Evolutionary conservation across 2,329 filamentous ascomycete genomes (phyloP).

Genomic region (Furcasterigmium furcatum): DNA sequence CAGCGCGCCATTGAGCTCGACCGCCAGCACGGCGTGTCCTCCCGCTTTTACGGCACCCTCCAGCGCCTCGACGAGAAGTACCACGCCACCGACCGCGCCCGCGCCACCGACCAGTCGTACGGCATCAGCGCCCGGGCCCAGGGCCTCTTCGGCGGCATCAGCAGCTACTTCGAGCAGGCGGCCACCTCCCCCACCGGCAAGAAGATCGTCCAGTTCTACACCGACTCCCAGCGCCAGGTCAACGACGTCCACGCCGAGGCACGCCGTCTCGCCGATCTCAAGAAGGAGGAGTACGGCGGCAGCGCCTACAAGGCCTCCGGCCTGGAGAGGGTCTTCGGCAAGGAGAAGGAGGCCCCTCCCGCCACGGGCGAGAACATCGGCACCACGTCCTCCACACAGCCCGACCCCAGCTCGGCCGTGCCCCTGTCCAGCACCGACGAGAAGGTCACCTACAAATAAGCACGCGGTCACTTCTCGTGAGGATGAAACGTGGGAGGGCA

Average conservation of each 20-base stretch:
- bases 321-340: conserved; percentile 55
- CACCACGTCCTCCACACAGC: conserved; percentile 10
- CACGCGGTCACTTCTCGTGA: not conserved
- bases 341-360: conserved; percentile 50
- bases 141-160: conserved; percentile 61
- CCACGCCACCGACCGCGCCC: conserved; percentile 83
- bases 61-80: conserved; percentile 78
- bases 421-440: conserved; percentile 17
- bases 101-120: conserved; percentile 80
- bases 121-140: conserved; percentile 73
- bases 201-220: conserved; percentile 86
- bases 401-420: conserved; percentile 9
- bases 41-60: conserved; percentile 74
- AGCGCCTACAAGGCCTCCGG: conserved; percentile 58
- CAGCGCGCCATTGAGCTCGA: conserved; percentile 85
- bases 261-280: conserved; percentile 80
- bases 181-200: conserved; percentile 82
- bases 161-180: conserved; percentile 94
- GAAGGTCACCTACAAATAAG: conserved; percentile 10
- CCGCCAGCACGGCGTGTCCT: conserved; percentile 81
- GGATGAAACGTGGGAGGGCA: not conserved
- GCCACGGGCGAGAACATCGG: conserved; percentile 41
- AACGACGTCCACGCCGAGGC: conserved; percentile 93
- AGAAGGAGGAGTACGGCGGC: conserved; percentile 63
- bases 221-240: conserved; percentile 80